Evolutionary conservation across 2,329 filamentous ascomycete species (phyloP).

Genomic region (Ustulina deusta): DNA sequence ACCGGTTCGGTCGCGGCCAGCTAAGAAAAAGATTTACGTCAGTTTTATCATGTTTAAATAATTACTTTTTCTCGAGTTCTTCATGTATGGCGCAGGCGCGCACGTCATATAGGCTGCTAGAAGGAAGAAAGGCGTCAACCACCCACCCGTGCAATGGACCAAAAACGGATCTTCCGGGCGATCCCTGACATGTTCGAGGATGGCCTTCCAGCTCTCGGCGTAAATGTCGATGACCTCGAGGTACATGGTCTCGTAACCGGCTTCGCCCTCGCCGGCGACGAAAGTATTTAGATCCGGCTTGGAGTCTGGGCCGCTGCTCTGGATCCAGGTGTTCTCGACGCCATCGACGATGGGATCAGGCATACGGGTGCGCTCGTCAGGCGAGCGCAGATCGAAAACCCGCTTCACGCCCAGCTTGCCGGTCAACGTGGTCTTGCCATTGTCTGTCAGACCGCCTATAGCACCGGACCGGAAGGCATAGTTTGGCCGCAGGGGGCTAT

Average conservation of each 20-base stretch:
- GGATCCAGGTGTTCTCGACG: constrained; percentile 61
- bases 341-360: constrained; percentile 58
- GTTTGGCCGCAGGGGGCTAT: constrained; percentile 56
- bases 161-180: constrained; percentile 59
- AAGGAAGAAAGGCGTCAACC: neutral
- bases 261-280: constrained; percentile 58
- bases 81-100: neutral
- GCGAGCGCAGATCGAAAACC: constrained; percentile 65
- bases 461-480: constrained; percentile 62
- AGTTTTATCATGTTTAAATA: neutral
- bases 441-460: constrained; percentile 53
- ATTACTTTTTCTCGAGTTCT: neutral
- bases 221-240: constrained; percentile 60
- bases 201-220: constrained; percentile 55
- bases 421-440: constrained; percentile 54
- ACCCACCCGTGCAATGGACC: constrained; percentile 67
- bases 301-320: constrained; percentile 52
- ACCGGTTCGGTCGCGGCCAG: constrained; percentile 67
- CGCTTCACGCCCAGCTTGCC: constrained; percentile 55
- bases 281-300: constrained; percentile 57
- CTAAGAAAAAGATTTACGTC: constrained; percentile 50
- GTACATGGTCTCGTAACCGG: constrained; percentile 61
- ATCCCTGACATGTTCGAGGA: constrained; percentile 64
- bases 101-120: neutral
- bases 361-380: constrained; percentile 56